A percentile compares a stretch with the other conserved stretches of the same genome.
phyloP scores from a whole-genome alignment of 2,329 filamentous ascomycete genomes.

The Podosphaera aphanis region DNA sequence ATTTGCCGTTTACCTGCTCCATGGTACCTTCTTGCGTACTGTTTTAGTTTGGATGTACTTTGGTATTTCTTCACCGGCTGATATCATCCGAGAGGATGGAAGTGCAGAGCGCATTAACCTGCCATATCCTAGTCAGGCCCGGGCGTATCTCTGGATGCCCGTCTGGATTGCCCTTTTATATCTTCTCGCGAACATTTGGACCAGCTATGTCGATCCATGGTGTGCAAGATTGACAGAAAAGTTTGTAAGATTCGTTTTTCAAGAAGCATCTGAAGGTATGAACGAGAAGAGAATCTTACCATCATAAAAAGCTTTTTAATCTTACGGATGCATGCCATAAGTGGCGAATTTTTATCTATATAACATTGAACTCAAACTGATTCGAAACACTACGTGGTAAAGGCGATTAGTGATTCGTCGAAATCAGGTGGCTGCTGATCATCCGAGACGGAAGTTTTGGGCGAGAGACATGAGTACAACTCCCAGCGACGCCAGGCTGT shows the following conservation, averaged over 20 bases:
- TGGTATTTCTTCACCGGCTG: conserved; percentile 18
- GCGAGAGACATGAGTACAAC: not conserved
- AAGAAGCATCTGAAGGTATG: conserved; percentile 5
- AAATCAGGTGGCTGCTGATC: not conserved
- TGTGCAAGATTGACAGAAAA: conserved; percentile 23
- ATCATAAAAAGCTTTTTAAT: conserved; percentile 2
- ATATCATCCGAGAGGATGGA: conserved; percentile 14
- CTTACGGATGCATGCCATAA: not conserved
- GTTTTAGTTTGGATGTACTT: conserved; percentile 37
- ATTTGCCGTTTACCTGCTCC: conserved; percentile 40
- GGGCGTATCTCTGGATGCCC: conserved; percentile 19
- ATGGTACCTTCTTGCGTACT: conserved; percentile 35
- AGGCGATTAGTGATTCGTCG: not conserved
- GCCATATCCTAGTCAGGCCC: conserved; percentile 18
- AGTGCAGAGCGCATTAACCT: conserved; percentile 15
- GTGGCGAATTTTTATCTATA: not conserved
- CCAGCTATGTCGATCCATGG: conserved; percentile 28
- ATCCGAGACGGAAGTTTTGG: not conserved
- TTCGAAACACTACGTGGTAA: too few species aligned
- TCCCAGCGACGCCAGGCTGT: not conserved
- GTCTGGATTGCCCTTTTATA: conserved; percentile 26
- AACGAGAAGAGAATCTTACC: conserved; percentile 8
- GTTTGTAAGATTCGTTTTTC: conserved; percentile 12
- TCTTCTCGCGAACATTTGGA: conserved; percentile 25
- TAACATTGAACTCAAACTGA: too few species aligned